Conservation (phyloP, 176 grass and related monocot species). For the Cenchrus purpureus region DNA sequence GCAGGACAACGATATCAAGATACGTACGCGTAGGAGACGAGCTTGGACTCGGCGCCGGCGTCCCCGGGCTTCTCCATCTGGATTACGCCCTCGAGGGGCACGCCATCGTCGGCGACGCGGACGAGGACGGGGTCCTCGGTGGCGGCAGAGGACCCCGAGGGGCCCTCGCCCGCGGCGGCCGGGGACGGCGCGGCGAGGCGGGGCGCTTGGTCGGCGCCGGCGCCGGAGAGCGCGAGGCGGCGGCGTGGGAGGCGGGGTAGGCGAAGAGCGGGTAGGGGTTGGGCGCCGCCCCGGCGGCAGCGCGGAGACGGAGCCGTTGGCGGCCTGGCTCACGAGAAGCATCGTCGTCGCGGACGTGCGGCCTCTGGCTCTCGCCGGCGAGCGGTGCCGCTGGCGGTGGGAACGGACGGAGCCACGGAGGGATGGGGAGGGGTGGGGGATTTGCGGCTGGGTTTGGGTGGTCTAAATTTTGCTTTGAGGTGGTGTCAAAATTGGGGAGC, state of each 20-base stretch:
- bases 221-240: constrained; percentile 48
- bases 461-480: constrained; percentile 40
- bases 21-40: constrained; percentile 80
- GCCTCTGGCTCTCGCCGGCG: not conserved
- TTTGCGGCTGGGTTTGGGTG: constrained; percentile 41
- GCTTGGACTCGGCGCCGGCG: constrained; percentile 51
- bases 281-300: constrained; percentile 37
- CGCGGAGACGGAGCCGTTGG: constrained; percentile 79
- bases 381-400: constrained; percentile 7
- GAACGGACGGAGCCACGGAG: not conserved
- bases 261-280: constrained; percentile 65
- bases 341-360: constrained; percentile 41
- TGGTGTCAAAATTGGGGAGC: not conserved
- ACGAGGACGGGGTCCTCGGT: constrained; percentile 48
- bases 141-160: constrained; percentile 35
- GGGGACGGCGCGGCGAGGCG: constrained; percentile 10
- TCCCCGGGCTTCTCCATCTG: constrained; percentile 65
- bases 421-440: not conserved
- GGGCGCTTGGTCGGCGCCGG: constrained; percentile 28
- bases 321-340: constrained; percentile 81
- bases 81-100: constrained; percentile 86
- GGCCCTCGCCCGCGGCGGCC: constrained; percentile 41
- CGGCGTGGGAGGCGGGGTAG: constrained; percentile 32
- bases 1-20: not conserved
- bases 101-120: constrained; percentile 58